These are phyloP conservation scores for Verticillium zaregamsianum DNA, from an alignment of 2,329 filamentous ascomycete species.

Conservation along the genomic window DNA sequence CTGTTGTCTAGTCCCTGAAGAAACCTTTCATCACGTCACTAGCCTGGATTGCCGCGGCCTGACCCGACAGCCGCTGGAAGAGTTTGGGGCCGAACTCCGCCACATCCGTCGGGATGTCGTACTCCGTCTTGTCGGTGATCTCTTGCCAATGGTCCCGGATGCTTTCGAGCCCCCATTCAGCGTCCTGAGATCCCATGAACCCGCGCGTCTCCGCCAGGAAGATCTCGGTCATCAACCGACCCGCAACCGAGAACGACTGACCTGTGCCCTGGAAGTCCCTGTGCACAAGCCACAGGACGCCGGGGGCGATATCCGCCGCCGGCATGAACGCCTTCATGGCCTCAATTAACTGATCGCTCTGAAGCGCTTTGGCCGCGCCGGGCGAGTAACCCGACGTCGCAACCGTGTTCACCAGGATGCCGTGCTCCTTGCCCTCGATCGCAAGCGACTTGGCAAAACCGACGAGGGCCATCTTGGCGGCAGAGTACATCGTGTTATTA, in stretches of 20 bases:
- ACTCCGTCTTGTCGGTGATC: not conserved
- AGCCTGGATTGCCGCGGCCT: too few species aligned
- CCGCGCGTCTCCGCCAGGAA: constrained; percentile 1
- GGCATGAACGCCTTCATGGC: not conserved
- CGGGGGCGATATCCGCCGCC: not conserved
- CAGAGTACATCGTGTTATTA: too few species aligned
- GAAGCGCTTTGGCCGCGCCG: too few species aligned
- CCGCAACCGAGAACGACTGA: not conserved
- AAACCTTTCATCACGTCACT: too few species aligned
- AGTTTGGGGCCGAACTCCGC: not conserved
- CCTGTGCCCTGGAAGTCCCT: not conserved
- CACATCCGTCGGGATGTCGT: not conserved
- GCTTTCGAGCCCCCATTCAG: not conserved
- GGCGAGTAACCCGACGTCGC: not conserved
- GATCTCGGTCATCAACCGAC: not conserved
- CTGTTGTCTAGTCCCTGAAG: too few species aligned
- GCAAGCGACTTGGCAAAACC: too few species aligned
- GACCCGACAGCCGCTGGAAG: not conserved
- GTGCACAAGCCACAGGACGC: not conserved
- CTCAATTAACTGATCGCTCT: not conserved
- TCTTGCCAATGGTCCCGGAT: not conserved
- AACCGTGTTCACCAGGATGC: not conserved
- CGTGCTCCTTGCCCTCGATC: too few species aligned
- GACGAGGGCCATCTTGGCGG: too few species aligned
- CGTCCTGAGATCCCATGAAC: not conserved